These are phyloP conservation scores for Scopulariopsis brevicaulis DNA, from an alignment of 2,329 filamentous ascomycete genomes.

Conservation along the genomic window DNA sequence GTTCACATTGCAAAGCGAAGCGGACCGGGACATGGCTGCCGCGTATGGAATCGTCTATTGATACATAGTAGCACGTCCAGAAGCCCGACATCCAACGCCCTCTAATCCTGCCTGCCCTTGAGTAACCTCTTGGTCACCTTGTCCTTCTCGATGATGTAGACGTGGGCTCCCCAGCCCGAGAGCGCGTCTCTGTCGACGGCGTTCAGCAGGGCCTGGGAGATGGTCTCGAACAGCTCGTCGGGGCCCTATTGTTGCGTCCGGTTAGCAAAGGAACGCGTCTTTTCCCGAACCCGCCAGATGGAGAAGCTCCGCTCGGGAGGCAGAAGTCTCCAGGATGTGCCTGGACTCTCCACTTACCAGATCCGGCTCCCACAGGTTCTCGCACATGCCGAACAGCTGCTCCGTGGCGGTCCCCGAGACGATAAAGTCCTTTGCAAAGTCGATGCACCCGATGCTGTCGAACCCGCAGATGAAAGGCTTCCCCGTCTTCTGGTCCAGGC, in stretches of 20 bases:
- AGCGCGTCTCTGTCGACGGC: slow-evolving; percentile 94
- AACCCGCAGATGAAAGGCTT: slow-evolving; percentile 98
- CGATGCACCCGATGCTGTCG: slow-evolving; percentile 97
- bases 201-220: slow-evolving; percentile 90
- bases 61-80: slow-evolving; percentile 3
- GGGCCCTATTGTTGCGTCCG: slow-evolving; percentile 46
- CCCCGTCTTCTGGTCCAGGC: slow-evolving; percentile 85
- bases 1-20: neutral
- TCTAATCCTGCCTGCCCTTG: slow-evolving; percentile 81
- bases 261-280: neutral
- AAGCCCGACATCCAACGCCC: slow-evolving; percentile 4
- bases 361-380: slow-evolving; percentile 95
- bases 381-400: slow-evolving; percentile 97
- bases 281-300: neutral
- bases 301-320: neutral
- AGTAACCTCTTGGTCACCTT: slow-evolving; percentile 98
- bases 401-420: slow-evolving; percentile 93
- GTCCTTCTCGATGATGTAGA: slow-evolving; percentile 99
- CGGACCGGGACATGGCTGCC: neutral
- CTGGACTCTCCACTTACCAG: slow-evolving; percentile 48
- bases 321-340: neutral
- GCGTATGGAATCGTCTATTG: slow-evolving; percentile 2
- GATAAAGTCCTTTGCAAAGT: slow-evolving; percentile 99
- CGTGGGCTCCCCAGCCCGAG: slow-evolving; percentile 95
- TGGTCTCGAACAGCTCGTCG: slow-evolving; percentile 95